phyloP scores from a whole-genome alignment of 345 rosid species.

The Aquilaria yunnanensis region DNA sequence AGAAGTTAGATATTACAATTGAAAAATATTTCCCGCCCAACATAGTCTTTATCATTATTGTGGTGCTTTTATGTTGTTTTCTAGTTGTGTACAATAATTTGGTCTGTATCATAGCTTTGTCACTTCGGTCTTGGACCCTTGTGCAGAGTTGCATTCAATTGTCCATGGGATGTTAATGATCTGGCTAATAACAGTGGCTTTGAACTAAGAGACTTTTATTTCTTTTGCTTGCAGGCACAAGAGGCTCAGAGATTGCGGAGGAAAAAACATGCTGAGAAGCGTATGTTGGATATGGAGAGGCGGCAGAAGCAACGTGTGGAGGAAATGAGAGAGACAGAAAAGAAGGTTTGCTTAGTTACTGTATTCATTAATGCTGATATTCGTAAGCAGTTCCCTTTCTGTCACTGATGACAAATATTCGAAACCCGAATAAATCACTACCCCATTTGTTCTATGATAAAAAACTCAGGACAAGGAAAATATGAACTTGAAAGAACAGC shows the following conservation, averaged over 20 bases:
- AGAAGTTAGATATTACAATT: no score
- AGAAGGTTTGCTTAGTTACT: constrained; percentile 43
- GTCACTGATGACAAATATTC: not conserved
- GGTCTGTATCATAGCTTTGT: no score
- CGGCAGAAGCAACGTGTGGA: constrained; percentile 79
- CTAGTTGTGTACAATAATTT: no score
- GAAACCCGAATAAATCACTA: not conserved
- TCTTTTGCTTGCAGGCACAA: constrained; percentile 49
- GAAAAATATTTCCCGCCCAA: no score
- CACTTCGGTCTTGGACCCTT: no score
- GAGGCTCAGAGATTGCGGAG: constrained; percentile 68
- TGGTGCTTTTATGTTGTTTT: no score
- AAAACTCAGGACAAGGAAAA: constrained; percentile 64
- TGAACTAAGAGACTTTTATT: no score
- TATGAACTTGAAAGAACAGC: constrained; percentile 62
- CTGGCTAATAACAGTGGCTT: no score
- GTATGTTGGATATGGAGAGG: constrained; percentile 71
- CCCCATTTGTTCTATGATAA: constrained; percentile 1
- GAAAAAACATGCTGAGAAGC: constrained; percentile 60
- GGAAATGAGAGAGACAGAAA: constrained; percentile 83
- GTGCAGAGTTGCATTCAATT: no score
- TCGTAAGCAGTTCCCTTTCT: not conserved
- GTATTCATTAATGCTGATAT: not conserved
- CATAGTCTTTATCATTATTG: no score
- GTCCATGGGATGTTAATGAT: no score